Base-by-base conservation (phyloP, 1,284 basidiomycete genomes). In the Exobasidium cylindrosporum region DNA sequence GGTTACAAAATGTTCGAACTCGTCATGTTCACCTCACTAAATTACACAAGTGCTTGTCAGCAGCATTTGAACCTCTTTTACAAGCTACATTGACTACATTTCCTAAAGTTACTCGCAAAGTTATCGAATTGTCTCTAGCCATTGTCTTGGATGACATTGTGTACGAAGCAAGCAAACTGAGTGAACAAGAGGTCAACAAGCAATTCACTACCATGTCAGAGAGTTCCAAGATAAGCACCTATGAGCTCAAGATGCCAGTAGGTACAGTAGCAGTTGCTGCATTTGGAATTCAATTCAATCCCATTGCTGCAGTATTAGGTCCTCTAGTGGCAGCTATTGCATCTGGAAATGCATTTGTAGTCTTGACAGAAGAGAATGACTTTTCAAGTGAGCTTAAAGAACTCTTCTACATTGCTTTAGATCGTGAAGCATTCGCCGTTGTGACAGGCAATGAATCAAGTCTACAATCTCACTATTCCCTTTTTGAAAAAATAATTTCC, bases 221-320 rank as follows among this genome's bases (percentile, higher is more conserved):
- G 17, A 10, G 7, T 40, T 10, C 7, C 35, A 10, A 7, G 17
- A 7, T 10, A 40, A 17, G 35, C 35, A 17, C 17, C 35, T 17
- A 40, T 17, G 35, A 10, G 17, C 7, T 7, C 35, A 40, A 17
- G 10, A 7, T 40, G 35, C 35, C 35, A 17, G 17, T 40, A 7
- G 47, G 47, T 10, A 24, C 29, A 31, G 47, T 50, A 31, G 47
- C 24, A 24, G 29, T 50, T 7, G 47, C 29, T 7, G 47, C 47
- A 7, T 31, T 10, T 14, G 21, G 21, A 14, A 31, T 50, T 24
- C 24, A 24, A 23, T 50, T 10, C 47, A 50, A 50, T 24, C 47
- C 47, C 7, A 31, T 50, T 21, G 47, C 23, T 50, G 47, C 47
- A 26, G 24, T 50, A 7, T 50, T 50, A 7, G 47, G 47, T 31